Conservation (phyloP, 495 filamentous ascomycete species). For the Aspergillus baeticus region DNA sequence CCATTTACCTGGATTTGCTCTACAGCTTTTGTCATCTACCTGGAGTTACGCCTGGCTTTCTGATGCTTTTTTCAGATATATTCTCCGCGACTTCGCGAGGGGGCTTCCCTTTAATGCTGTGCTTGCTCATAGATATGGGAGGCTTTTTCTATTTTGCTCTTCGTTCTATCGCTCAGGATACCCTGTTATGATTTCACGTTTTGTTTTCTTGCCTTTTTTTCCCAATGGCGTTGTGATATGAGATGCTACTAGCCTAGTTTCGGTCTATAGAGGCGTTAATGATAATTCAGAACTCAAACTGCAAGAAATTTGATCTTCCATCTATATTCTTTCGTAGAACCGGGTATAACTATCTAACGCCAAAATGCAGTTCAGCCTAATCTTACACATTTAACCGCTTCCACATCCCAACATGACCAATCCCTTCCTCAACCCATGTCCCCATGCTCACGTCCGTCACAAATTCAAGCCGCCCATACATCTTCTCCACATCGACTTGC, state of each 20-base stretch:
- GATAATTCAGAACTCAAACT: slow-evolving; percentile 4
- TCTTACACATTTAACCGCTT: slow-evolving; percentile 28
- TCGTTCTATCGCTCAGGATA: slow-evolving; percentile 33
- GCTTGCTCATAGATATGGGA: slow-evolving; percentile 16
- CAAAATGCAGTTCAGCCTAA: background rate
- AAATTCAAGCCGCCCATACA: slow-evolving; percentile 71
- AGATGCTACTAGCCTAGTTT: background rate
- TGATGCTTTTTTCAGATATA: too few species aligned
- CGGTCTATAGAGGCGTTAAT: slow-evolving; percentile 16
- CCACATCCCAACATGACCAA: slow-evolving; percentile 83
- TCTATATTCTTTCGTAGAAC: background rate
- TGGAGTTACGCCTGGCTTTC: slow-evolving; percentile 25
- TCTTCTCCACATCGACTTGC: slow-evolving; percentile 56
- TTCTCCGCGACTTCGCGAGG: slow-evolving; percentile 7
- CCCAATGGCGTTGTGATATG: slow-evolving; percentile 12
- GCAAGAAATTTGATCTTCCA: background rate
- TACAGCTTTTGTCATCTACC: slow-evolving; percentile 23
- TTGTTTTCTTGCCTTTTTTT: slow-evolving; percentile 20
- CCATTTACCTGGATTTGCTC: slow-evolving; percentile 4
- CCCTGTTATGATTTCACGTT: slow-evolving; percentile 32
- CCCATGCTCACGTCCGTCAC: slow-evolving; percentile 67
- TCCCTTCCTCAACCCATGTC: slow-evolving; percentile 79
- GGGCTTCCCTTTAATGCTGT: slow-evolving; percentile 11
- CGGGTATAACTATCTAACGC: background rate
- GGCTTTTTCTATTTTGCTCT: slow-evolving; percentile 17